A percentile compares a stretch with the other conserved stretches of the same genome.
phyloP scores from a whole-genome alignment of 164 flowering plant species.

The Saururus chinensis region DNA sequence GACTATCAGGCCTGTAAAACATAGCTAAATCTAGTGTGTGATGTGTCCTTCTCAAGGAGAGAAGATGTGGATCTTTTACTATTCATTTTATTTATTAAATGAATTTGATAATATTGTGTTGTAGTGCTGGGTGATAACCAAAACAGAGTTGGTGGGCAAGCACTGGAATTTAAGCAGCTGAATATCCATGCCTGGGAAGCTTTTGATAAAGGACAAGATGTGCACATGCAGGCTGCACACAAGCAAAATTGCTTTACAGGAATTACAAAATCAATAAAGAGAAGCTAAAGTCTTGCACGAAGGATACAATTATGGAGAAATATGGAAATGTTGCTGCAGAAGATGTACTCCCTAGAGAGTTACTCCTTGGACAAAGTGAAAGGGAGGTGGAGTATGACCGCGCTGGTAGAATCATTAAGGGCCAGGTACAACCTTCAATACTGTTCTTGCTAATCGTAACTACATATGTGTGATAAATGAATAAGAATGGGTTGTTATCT shows the following conservation, averaged over 20 bases:
- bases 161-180: constrained; percentile 66
- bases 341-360: constrained; percentile 59
- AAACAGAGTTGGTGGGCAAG: constrained; percentile 64
- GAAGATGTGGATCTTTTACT: not conserved
- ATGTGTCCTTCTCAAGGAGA: no score
- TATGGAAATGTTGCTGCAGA: constrained; percentile 75
- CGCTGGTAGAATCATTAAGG: constrained; percentile 86
- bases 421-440: constrained; percentile 37
- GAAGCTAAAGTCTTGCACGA: constrained; percentile 38
- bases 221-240: constrained; percentile 86
- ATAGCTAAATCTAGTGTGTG: not conserved
- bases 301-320: constrained; percentile 72
- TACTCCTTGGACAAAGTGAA: constrained; percentile 78
- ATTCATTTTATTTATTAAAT: not conserved
- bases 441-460: no score
- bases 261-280: constrained; percentile 56
- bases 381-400: constrained; percentile 65
- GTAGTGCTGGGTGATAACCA: constrained; percentile 60
- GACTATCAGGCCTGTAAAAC: no score
- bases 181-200: constrained; percentile 75
- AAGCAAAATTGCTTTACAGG: constrained; percentile 58
- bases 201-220: constrained; percentile 75
- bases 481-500: no score
- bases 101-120: not conserved
- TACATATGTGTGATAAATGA: no score